phyloP scores from a whole-genome alignment of 1,284 basidiomycete species.

The Apiotrichum veenhuisii region DNA sequence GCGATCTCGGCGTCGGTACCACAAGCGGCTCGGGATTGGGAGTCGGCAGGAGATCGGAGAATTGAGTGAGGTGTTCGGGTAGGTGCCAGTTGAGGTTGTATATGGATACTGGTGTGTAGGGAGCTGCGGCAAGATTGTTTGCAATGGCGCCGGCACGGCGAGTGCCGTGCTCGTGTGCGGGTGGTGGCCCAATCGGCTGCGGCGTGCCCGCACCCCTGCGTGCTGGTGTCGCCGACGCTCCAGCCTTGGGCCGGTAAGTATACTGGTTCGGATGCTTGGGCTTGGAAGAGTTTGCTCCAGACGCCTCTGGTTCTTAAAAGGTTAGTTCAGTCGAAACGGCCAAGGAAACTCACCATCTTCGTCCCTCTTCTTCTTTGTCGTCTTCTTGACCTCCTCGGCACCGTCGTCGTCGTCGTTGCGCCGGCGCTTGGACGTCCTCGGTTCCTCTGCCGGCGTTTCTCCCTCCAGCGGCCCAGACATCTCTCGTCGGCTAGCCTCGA shows the following conservation, averaged over 20 bases:
- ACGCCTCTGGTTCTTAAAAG: conserved; percentile 7
- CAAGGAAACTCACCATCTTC: conserved; percentile 35
- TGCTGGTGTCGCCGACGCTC: conserved; percentile 21
- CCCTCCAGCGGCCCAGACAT: conserved; percentile 13
- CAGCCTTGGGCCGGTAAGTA: conserved; percentile 56
- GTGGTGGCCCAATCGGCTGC: conserved; percentile 24
- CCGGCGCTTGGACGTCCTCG: conserved; percentile 48
- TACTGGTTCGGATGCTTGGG: conserved; percentile 58
- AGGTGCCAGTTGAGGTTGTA: conserved; percentile 67
- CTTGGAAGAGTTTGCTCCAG: conserved; percentile 24
- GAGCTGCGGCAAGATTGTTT: conserved; percentile 29
- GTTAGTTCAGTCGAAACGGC: conserved; percentile 2
- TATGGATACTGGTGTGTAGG: conserved; percentile 30
- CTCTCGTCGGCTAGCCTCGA: conserved; percentile 49
- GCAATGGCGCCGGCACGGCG: conserved; percentile 46
- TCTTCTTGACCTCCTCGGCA: conserved; percentile 16
- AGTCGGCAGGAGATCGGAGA: conserved; percentile 77
- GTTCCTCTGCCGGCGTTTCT: conserved; percentile 21
- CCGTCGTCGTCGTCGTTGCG: conserved; percentile 28
- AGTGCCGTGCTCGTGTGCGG: conserved; percentile 43
- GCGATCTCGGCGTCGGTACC: conserved; percentile 54
- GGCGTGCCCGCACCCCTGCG: conserved; percentile 22
- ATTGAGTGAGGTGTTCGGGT: conserved; percentile 88
- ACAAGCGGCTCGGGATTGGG: conserved; percentile 69
- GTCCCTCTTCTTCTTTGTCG: conserved; percentile 38